phyloP scores from a whole-genome alignment of 192 early-diverging fungal species.

The Mortierella claussenii region DNA sequence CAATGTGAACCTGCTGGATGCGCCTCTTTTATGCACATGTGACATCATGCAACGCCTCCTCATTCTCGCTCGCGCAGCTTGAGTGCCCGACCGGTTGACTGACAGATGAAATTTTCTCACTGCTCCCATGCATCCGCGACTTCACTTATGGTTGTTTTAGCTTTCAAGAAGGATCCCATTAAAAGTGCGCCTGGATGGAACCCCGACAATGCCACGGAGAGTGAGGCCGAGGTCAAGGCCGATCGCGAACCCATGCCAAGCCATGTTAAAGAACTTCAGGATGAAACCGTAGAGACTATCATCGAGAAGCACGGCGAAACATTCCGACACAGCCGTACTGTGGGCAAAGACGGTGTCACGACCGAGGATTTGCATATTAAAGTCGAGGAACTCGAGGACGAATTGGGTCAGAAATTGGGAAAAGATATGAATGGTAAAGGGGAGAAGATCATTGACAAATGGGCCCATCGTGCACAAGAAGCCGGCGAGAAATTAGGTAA shows the following conservation, averaged over 20 bases:
- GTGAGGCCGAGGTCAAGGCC: slow-evolving; percentile 47
- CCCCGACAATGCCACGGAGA: slow-evolving; percentile 22
- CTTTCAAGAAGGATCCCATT: slow-evolving; percentile 14
- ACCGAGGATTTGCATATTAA: background rate
- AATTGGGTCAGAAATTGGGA: background rate
- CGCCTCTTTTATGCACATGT: too few relatives aligned
- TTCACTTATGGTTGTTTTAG: background rate
- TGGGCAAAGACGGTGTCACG: background rate
- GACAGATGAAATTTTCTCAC: too few relatives aligned
- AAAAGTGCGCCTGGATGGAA: slow-evolving; percentile 44
- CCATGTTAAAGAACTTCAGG: slow-evolving; percentile 20
- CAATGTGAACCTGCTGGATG: too few relatives aligned
- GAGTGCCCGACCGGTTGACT: too few relatives aligned
- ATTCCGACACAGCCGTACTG: background rate
- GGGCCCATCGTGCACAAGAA: slow-evolving; percentile 7
- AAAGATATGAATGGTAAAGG: background rate
- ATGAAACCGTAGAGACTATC: slow-evolving; percentile 11
- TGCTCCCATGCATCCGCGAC: background rate
- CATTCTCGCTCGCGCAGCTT: too few relatives aligned
- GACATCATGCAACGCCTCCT: slow-evolving; percentile 19
- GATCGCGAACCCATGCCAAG: slow-evolving; percentile 30
- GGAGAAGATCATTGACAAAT: slow-evolving; percentile 1
- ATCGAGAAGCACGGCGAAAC: background rate
- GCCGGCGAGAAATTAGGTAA: slow-evolving; percentile 1
- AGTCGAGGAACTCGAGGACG: background rate